Base-by-base conservation (phyloP, 176 grass and related monocot genomes). In the Aegilops speltoides region DNA sequence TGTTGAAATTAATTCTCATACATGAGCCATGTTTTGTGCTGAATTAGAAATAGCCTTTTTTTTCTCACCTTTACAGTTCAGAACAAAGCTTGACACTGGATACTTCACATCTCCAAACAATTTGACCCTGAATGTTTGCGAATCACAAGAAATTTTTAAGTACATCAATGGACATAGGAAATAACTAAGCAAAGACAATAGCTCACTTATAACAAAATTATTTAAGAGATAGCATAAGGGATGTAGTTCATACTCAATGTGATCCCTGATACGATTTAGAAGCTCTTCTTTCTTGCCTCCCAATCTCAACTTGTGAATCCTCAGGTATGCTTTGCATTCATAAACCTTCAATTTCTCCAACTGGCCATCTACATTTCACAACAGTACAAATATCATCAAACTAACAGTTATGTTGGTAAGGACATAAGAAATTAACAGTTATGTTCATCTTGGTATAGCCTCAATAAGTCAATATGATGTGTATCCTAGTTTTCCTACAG, bases 301-400 rank as follows among this genome's bases (percentile, higher is more conserved):
- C 40, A 87, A 79, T 88, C 89, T 91, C 26, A 93, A 73, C 73
- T 86, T 88, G 88, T 93, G 79, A 57, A 91, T 87, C 85, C 91
- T 89, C 68, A 93, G 40, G 88, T 96, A 96, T 59, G 88, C 32
- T 90, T 93, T 96, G 68, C 86, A 96, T 68, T 96, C 77, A 22
- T 89, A 66, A 46, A 93, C 80, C 61, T 91, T 96, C 16, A 91
- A 20, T 86, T 86, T 93, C 59, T 93, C 74, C 66, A 91, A 41
- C 83, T 91, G 87, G 23, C 74, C 87, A 87, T 91, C 91, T 96
- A 68, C 28, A 73, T 16, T 46, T 68, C 14, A 32, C 60, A 76
- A 75, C 8, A 80, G 40, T 41, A 64, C 19, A 40, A 19, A 40
- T 76, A 68, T 67, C 16, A 85, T 16, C 20, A 45, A 45, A 45